Evolutionary conservation across 495 filamentous ascomycete genomes (phyloP).

Genomic region (Daldinia bambusicola): DNA sequence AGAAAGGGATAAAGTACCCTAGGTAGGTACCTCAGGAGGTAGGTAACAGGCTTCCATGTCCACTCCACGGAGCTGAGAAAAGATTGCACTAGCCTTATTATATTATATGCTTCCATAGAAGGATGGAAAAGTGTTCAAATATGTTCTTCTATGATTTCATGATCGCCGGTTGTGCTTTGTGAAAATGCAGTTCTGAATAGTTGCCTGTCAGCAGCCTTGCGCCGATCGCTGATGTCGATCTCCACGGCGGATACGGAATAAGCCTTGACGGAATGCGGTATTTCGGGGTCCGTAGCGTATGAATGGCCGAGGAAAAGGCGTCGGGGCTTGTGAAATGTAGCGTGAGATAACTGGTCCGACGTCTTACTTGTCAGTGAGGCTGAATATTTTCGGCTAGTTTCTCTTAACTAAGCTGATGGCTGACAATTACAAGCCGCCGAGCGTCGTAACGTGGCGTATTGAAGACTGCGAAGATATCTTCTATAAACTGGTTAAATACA

Average conservation of each 20-base stretch:
- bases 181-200: slow-evolving; percentile 4
- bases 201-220: slow-evolving; percentile 13
- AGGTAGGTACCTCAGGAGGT: background rate
- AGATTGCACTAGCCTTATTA: background rate
- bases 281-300: background rate
- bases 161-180: background rate
- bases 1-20: background rate
- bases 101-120: background rate
- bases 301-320: background rate
- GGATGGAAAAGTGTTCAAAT: background rate
- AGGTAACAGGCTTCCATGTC: background rate
- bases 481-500: background rate
- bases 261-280: background rate
- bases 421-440: background rate
- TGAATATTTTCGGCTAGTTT: background rate
- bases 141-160: background rate
- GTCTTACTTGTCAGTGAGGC: background rate
- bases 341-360: background rate
- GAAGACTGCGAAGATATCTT: background rate
- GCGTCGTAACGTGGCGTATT: background rate
- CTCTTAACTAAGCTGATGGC: slow-evolving; percentile 1
- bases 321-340: background rate
- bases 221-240: slow-evolving; percentile 28
- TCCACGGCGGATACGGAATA: background rate
- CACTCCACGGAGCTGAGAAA: background rate